Base-by-base conservation (phyloP, 2,329 filamentous ascomycete genomes). In the Hymenoscyphus fructigenus region DNA sequence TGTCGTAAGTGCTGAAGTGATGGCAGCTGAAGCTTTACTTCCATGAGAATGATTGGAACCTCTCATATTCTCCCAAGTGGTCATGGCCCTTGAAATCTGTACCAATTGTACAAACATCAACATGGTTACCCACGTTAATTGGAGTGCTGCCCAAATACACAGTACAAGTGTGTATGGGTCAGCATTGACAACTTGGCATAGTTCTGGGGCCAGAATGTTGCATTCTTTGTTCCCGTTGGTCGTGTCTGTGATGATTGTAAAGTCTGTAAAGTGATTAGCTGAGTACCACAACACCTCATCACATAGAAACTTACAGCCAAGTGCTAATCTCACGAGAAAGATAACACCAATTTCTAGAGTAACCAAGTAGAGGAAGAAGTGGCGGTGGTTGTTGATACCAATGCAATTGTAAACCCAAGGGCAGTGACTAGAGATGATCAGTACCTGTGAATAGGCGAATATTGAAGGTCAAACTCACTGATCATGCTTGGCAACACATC, bases 371-470 rank as follows among this genome's bases (percentile, higher is more conserved):
- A 97, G 81, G 74, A 97, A 91, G 78, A 99, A 99, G 72, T 97
- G 93, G 15, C 95, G 89, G 74, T 98, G 91, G 76, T 98, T 99
- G 80, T 98, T 98, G 68, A 95, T 86, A 55, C 92, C 95, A 53
- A 99, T 87, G 73, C 95, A 99, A 78, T 97, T 98, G 79, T 96
- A 91, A 28, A 98, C 91, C 95, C 95, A 99, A 0, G 95, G 95
- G 74, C 95, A 99, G 76, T 99, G 95, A 75, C 92, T 96, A 63
- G 3, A 59, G 2, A 34, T 20, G 62, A 44, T 78, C 72, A 76
- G 75, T 66, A 62, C 2, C 4, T 23, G 15, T 20, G n/a, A 28
- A 57, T 34, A 53, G 14, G 9, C 15, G 26, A 53, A 14, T 1
- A 20, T 10, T 3, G 59, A 10, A 12, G 12, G 14, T n/a, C 36